Base-by-base conservation (phyloP, 352 stramenopile species). In the Phytophthora europaea region DNA sequence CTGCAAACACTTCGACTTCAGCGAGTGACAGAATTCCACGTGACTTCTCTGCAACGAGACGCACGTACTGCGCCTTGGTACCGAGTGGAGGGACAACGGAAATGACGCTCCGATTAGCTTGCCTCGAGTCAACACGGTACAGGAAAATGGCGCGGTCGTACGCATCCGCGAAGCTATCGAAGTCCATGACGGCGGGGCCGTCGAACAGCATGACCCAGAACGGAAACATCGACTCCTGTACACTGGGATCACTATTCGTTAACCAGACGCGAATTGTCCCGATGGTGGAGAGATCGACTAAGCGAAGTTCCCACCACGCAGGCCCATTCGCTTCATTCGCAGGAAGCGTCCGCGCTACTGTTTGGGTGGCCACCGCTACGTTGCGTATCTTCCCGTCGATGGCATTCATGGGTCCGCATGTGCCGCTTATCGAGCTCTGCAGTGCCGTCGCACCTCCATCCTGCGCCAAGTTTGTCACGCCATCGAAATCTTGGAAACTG, bases 151-250 rank as follows among this genome's bases (percentile, higher is more conserved):
- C 78, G 2, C 75, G 73, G 6, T 76, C 68, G 16, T 83, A 77
- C 4, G 86, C 83, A 22, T 90, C 82, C 0, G 76, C 52, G n/a
- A 94, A 84, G 23, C 58, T 84, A 26, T 94, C 87, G 47, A 93
- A 70, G 40, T 87, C 72, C 76, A 92, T 78, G 16, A 84, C 54
- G 6, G 88, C 65, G 1, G 78, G 71, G 28, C 78, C 73, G n/a
- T 94, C 85, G 50, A 92, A 94, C 5, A 97, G 67, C 64, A 95
- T 70, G 34, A 95, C 77, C 83, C 88, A 97, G 54, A 90, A 94
- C 12, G 90, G 90, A 28, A 93, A 90, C 78, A 95, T 92, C 10
- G 79, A 78, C 22, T 82, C 43, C 16, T 84, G 67, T 0, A 76
- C 55, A 23, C 78, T 73, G 6, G 73, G 71, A 22, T 79, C 59